Evolutionary conservation across 495 filamentous ascomycete genomes (phyloP).

Genomic region (Poronia punctata): DNA sequence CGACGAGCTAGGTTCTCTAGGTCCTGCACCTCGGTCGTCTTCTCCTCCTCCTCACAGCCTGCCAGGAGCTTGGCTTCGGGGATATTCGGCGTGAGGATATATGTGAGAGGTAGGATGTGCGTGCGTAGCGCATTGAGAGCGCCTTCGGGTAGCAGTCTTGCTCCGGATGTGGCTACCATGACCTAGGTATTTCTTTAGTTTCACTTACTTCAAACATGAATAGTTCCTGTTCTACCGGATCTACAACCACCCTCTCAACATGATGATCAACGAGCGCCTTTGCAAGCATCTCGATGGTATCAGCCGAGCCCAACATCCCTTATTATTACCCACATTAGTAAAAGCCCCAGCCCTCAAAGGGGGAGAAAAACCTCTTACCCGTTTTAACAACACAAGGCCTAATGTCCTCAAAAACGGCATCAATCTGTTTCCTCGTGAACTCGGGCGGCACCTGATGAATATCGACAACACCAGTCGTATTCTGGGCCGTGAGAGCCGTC

Average conservation of each 20-base stretch:
- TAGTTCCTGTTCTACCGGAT: conserved; percentile 55
- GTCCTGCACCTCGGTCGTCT: no score
- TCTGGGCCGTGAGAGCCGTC: conserved; percentile 90
- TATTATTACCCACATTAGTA: no score
- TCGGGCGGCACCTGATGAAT: conserved; percentile 73
- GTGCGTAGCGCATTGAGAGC: conserved; percentile 60
- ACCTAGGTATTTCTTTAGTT: conserved; percentile 47
- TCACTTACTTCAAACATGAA: background rate
- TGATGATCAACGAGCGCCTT: conserved; percentile 54
- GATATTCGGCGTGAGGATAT: conserved; percentile 83
- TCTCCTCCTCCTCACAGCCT: no score
- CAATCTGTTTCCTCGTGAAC: conserved; percentile 79
- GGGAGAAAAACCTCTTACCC: no score
- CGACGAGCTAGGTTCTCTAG: conserved; percentile 60
- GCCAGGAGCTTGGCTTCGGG: conserved; percentile 74
- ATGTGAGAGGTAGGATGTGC: conserved; percentile 67
- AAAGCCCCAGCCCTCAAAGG: no score
- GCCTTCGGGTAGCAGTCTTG: conserved; percentile 61
- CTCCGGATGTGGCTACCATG: conserved; percentile 85
- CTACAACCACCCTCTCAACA: conserved; percentile 62
- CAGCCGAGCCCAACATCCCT: conserved; percentile 88
- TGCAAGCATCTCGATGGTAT: conserved; percentile 68
- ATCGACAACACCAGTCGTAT: conserved; percentile 74
- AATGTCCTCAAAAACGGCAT: conserved; percentile 75
- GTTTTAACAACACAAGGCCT: conserved; percentile 87